Base-by-base conservation (phyloP, 2,329 filamentous ascomycete genomes). In the Xylaria polymorpha region DNA sequence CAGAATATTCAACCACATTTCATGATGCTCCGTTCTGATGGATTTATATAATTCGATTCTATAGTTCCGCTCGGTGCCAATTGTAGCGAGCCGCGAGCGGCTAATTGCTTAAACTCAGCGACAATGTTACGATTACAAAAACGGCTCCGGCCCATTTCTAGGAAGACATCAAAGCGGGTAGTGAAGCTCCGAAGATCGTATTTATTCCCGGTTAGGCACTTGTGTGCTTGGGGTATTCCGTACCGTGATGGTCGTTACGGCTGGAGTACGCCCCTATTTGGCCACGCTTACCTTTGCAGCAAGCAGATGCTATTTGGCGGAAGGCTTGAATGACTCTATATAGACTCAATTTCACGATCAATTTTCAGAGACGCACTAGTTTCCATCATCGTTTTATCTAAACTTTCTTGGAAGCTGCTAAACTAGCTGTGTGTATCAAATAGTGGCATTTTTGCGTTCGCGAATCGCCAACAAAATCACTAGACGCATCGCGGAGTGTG, bases 31-130 rank as follows among this genome's bases (percentile, higher is more conserved):
- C 18, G 56, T 44, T 39, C 5, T 37, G 58, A 37, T 25, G 44
- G n/a, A 35, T 4, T 59, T 50, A 50, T 61, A 39, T 61, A 37
- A 18, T 37, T 39, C 58, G 25, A 8, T 14, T 35, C 9, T 59
- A 44, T 57, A 57, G 56, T 44, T 25, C 57, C 41, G 29, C 58
- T 61, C 58, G 58, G 58, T 50, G n/a, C 20, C n/a, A 61, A 50
- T 50, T 61, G 58, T 50, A 15, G 58, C 58, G 58, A 61, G 58
- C 58, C 14, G 41, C 29, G 58, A 5, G 9, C 41, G 56, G 56
- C 56, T 59, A 59, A 59, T 59, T 22, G 56, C 56, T 29, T 46
- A 59, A 59, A 59, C 22, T 57, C 56, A 22, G 44, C 58, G 41
- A n/a, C 58, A 29, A 59, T 44, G 29, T 37, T 18, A 48, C 39